Conservation (phyloP, 169 alveolate genomes). For the Plasmodium reichenowi region DNA sequence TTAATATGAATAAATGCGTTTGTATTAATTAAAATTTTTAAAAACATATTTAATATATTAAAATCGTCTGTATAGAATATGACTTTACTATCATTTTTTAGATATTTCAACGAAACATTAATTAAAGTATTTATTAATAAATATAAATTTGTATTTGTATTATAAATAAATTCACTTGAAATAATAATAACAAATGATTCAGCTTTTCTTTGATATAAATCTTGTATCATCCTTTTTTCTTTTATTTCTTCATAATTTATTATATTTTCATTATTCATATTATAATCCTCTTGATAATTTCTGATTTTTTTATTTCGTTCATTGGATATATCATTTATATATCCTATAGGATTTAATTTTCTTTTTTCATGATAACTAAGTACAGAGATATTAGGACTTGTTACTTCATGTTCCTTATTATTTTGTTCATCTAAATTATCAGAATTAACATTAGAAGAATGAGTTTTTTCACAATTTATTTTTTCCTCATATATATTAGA, state of each 20-base stretch:
- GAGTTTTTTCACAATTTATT: not conserved
- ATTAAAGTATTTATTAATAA: constrained; percentile 27
- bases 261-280: not conserved
- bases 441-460: not conserved
- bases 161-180: constrained; percentile 51
- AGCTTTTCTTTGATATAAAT: constrained; percentile 26
- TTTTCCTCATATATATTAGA: not conserved
- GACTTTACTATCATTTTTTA: constrained; percentile 66
- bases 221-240: constrained; percentile 13
- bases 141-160: constrained; percentile 39
- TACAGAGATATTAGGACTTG: not conserved
- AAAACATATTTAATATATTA: constrained; percentile 20
- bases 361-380: not conserved
- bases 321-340: too few relatives aligned
- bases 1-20: constrained; percentile 34
- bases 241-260: not conserved
- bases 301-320: not conserved
- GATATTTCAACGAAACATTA: constrained; percentile 31
- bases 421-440: not conserved
- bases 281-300: not conserved
- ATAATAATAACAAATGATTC: constrained; percentile 60
- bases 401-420: not conserved
- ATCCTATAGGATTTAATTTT: not conserved
- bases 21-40: constrained; percentile 32
- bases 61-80: constrained; percentile 61